Base-by-base conservation (phyloP, 805 yeast species). In the Candida argentea region DNA sequence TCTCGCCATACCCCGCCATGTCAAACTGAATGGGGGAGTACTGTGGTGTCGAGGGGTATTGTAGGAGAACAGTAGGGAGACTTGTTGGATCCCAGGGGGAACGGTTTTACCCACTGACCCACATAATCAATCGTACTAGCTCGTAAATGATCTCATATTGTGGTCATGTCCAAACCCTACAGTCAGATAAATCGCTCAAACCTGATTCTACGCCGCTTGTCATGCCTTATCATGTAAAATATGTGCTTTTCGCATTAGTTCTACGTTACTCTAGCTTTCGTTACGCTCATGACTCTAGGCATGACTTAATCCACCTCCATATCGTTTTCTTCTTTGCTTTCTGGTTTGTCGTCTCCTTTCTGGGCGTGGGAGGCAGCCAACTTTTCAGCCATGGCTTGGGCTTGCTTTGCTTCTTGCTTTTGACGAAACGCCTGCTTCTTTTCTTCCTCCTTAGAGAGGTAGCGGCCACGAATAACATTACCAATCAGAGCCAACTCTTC, bases 401-500 rank as follows among this genome's bases (percentile, higher is more conserved):
- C 80, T 55, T 79, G 83, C 42, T 75, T 72, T 43, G 94, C 87
- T 65, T 86, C 95, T 60, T 77, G 77, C 63, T 84, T 83, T 43
- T 85, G 73, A 65, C 83, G 78, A 49, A 69, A 61, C 47, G 91
- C 84, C 64, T 86, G 93, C 62, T 79, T 80, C 70, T 83, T 82
- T 65, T 91, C 96, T 67, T 91, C 95, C 60, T 87, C 84, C 64
- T 89, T 85, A 39, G 87, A 83, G 46, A 79, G 65, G 69, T 84
- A 91, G 67, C 98, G 79, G 50, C 95, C 97, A 67, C 78, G 82
- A 63, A 91, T 85, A 44, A 91, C 66, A 71, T 91, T 89, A 59
- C 98, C 98, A 45, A 78, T 67, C 24, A 94, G 73, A 25, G 95
- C 94, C 51, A 91, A 76, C 63, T 91, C 98, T 66, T 91, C 97